These are phyloP conservation scores for Cystofilobasidium macerans DNA, from an alignment of 768 basidiomycete genomes.

Conservation along the genomic window DNA sequence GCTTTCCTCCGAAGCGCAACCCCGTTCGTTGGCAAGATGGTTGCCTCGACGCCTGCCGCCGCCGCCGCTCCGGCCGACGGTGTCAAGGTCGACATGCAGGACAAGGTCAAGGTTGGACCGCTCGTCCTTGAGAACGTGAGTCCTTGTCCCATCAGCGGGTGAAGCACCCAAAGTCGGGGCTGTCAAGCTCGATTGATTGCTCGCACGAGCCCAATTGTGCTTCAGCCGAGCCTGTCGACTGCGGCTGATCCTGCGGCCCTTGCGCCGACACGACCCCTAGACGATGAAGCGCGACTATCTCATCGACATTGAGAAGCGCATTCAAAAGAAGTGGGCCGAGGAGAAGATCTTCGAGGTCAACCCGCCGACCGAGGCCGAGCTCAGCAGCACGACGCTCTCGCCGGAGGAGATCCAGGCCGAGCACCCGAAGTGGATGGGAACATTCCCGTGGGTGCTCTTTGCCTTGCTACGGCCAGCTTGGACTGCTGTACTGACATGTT, in stretches of 20 bases:
- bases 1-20: background rate
- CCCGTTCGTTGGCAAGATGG: constrained; percentile 10
- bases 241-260: background rate
- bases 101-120: constrained; percentile 25
- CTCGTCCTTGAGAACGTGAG: constrained; percentile 23
- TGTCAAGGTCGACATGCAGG: constrained; percentile 13
- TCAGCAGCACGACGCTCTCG: constrained; percentile 45
- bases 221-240: too few species aligned
- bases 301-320: constrained; percentile 67
- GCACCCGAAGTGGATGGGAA: constrained; percentile 95
- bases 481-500: background rate
- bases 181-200: background rate
- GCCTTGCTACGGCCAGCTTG: too few species aligned
- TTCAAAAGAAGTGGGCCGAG: constrained; percentile 68
- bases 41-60: constrained; percentile 1
- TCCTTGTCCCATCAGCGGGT: background rate
- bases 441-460: constrained; percentile 65
- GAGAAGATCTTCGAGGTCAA: constrained; percentile 73
- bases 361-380: constrained; percentile 54
- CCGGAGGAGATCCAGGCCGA: constrained; percentile 56
- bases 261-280: constrained; percentile 39
- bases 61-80: background rate
- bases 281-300: constrained; percentile 88
- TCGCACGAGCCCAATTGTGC: too few species aligned
- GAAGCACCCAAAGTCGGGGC: background rate